phyloP scores from a whole-genome alignment of 1,284 basidiomycete species.

The Vanrija sp. region DNA sequence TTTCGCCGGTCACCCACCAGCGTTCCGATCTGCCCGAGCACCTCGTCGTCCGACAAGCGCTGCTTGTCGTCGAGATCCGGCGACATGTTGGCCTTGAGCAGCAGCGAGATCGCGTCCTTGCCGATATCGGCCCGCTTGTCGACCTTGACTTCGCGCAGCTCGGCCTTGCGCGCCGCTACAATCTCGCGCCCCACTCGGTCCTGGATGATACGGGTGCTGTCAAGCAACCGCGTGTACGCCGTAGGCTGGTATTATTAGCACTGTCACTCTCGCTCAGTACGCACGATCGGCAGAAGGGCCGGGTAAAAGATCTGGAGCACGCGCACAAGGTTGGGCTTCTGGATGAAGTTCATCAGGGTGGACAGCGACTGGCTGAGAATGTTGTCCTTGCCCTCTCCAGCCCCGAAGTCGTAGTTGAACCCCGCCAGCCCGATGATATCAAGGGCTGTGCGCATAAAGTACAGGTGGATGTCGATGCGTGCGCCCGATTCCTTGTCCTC shows the following conservation, averaged over 20 bases:
- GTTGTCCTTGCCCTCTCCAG: slow-evolving; percentile 52
- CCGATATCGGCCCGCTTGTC: slow-evolving; percentile 52
- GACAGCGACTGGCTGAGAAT: slow-evolving; percentile 57
- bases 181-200: slow-evolving; percentile 29
- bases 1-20: slow-evolving; percentile 53
- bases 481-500: slow-evolving; percentile 7
- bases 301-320: slow-evolving; percentile 19
- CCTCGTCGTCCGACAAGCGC: slow-evolving; percentile 62
- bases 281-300: not conserved
- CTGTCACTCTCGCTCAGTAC: not conserved
- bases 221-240: not conserved
- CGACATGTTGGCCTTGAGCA: slow-evolving; percentile 58
- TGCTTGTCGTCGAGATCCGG: slow-evolving; percentile 56
- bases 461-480: slow-evolving; percentile 58
- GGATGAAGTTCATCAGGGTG: slow-evolving; percentile 56
- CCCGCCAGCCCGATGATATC: slow-evolving; percentile 70
- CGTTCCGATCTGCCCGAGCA: slow-evolving; percentile 70
- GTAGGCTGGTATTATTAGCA: slow-evolving; percentile 6
- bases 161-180: slow-evolving; percentile 14
- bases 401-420: slow-evolving; percentile 62
- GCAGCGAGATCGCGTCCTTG: slow-evolving; percentile 48
- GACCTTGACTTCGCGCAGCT: slow-evolving; percentile 33
- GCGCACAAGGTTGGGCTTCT: slow-evolving; percentile 18
- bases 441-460: slow-evolving; percentile 62
- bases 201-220: not conserved